Percentiles rank a stretch among this genome's conserved stretches.
Evolutionary conservation across 2,329 filamentous ascomycete species (phyloP).

Genomic region (Trichoderma breve): DNA sequence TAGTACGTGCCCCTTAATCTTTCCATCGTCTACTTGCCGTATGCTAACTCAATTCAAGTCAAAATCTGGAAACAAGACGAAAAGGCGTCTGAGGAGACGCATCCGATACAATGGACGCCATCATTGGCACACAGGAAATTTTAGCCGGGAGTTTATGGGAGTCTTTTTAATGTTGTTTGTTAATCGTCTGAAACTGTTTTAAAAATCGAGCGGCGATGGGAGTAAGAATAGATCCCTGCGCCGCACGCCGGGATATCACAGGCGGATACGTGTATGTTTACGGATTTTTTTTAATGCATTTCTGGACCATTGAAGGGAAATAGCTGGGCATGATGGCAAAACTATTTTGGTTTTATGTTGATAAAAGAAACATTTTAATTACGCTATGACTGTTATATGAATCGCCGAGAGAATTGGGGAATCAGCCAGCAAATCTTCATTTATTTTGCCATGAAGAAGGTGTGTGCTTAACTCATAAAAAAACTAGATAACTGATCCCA

Average conservation of each 20-base stretch:
- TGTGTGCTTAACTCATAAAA: neutral
- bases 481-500: neutral
- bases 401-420: neutral
- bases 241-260: neutral
- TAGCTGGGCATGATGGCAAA: neutral
- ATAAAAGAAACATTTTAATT: neutral
- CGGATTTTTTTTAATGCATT: neutral
- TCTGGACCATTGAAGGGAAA: neutral
- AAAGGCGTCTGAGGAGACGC: conserved; percentile 82
- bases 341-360: neutral
- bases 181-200: neutral
- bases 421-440: neutral
- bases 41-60: conserved; percentile 44
- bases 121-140: conserved; percentile 75
- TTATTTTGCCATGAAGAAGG: neutral
- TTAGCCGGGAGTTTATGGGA: conserved; percentile 36
- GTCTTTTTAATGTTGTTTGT: neutral
- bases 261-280: neutral
- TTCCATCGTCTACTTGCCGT: no score
- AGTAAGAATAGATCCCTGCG: neutral
- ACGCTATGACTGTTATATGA: neutral
- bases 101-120: conserved; percentile 91
- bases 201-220: neutral
- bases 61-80: conserved; percentile 98
- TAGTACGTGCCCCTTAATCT: conserved; percentile 46